phyloP scores from a whole-genome alignment of 2,329 filamentous ascomycete genomes.

The Colletotrichum tabaci region DNA sequence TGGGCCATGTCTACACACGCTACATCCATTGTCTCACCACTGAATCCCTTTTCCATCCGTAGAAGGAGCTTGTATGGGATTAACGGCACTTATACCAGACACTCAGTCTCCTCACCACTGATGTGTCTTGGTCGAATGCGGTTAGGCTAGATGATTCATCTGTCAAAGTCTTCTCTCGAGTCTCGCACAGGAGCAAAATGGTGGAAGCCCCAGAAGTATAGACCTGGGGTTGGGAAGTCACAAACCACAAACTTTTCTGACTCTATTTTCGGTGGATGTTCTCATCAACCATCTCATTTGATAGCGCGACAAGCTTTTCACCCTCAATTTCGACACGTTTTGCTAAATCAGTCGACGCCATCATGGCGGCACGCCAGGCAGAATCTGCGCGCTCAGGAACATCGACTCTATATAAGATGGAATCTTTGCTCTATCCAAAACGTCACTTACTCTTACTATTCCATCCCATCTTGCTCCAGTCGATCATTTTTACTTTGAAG shows the following conservation, averaged over 20 bases:
- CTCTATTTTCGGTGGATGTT: neutral
- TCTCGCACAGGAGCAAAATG: too few species aligned
- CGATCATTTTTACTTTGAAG: neutral
- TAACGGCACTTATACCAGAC: conserved; percentile 4
- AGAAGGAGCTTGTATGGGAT: neutral
- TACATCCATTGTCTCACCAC: neutral
- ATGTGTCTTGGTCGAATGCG: neutral
- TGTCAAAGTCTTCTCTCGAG: neutral
- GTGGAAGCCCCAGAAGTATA: neutral
- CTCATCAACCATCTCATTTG: neutral
- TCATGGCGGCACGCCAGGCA: neutral
- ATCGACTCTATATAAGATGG: neutral
- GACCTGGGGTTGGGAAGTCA: neutral
- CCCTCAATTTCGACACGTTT: neutral
- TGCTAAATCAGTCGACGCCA: neutral
- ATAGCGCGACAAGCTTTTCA: neutral
- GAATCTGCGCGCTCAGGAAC: neutral
- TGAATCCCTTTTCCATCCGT: neutral
- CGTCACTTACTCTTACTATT: neutral
- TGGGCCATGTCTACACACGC: neutral
- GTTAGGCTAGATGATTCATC: neutral
- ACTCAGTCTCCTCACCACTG: conserved; percentile 10
- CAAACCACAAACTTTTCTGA: neutral
- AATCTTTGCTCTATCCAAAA: neutral
- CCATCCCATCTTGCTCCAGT: neutral